Base-by-base conservation (phyloP, 2,329 filamentous ascomycete species). In the Neopestalotiopsis sp. region DNA sequence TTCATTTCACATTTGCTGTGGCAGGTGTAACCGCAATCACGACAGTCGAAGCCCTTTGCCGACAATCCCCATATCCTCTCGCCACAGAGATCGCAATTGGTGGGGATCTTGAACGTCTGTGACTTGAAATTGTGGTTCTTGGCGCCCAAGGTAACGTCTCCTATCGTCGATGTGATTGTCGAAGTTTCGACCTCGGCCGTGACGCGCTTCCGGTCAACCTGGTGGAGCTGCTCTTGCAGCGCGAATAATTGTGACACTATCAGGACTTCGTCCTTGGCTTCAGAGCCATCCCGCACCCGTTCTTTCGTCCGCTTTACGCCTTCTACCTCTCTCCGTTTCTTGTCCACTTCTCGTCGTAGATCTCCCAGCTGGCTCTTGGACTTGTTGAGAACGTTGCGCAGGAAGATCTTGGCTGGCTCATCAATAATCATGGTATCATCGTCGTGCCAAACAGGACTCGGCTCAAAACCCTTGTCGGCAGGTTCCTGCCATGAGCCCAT, bases 1-100 rank as follows among this genome's bases (percentile, higher is more conserved):
- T 98, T 99, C 92, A 99, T 96, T 83, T 99, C 94, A 79, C 96
- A 99, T 83, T 99, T 99, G 84, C 91, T 97, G 82, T 99, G 96
- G 78, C 96, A 99, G 1, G 95, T 98, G 82, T 98, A 99, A 42
- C 97, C 96, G 77, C 96, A 99, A 79, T 98, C 95, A 74, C 92
- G 90, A 77, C 96, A 99, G 78, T 97, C 95, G 77, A 97, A 97
- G 0, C 96, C 96, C 82, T 99, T 99, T 49, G 96, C 95, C 38
- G 94, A 97, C 56, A 99, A 81, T 0, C 96, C 96, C 96, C 96
- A 99, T 78, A 99, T 97, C 34, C 96, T 90, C 78, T 99, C 96
- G 20, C 95, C 95, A 75, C 96, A 99, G 13, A 98, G 87, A 80
- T 99, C 96, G 82, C 96, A 99, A 79, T 98, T 98, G 4, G 96